phyloP scores from a whole-genome alignment of 1,284 basidiomycete genomes.

The Anthracocystis walkeri region DNA sequence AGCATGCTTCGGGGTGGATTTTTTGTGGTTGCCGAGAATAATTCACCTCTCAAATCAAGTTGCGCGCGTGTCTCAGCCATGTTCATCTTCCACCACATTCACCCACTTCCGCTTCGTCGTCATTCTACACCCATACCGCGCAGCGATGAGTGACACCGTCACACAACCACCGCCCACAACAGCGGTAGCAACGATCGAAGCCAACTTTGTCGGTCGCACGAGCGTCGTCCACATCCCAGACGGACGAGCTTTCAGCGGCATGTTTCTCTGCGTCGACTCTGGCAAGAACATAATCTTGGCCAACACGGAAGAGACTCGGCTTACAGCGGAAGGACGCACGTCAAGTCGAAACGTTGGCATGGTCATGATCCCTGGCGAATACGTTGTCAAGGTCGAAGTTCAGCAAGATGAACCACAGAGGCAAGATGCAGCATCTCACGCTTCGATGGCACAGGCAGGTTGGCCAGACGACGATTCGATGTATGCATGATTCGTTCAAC shows the following conservation, averaged over 20 bases:
- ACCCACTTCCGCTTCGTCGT: neutral
- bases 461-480: slow-evolving; percentile 42
- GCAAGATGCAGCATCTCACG: neutral
- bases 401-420: slow-evolving; percentile 16
- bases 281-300: slow-evolving; percentile 55
- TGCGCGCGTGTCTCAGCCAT: neutral
- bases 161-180: neutral
- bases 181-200: slow-evolving; percentile 22
- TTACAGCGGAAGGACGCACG: slow-evolving; percentile 11
- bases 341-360: slow-evolving; percentile 55
- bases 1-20: too few relatives aligned
- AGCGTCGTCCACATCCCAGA: slow-evolving; percentile 55
- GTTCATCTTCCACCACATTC: neutral
- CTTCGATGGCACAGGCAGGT: slow-evolving; percentile 26
- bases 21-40: too few relatives aligned
- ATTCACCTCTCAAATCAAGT: too few relatives aligned
- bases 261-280: slow-evolving; percentile 57
- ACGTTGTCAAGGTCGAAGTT: slow-evolving; percentile 49
- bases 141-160: slow-evolving; percentile 4
- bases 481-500: slow-evolving; percentile 20
- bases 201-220: slow-evolving; percentile 43
- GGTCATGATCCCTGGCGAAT: slow-evolving; percentile 59
- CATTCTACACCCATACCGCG: neutral
- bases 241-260: slow-evolving; percentile 59
- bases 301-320: slow-evolving; percentile 42